Evolutionary conservation across 2,329 filamentous ascomycete genomes (phyloP), one percentile per base, ranked within the genome.

Genomic region (Ophiostoma perfectum): DNA sequence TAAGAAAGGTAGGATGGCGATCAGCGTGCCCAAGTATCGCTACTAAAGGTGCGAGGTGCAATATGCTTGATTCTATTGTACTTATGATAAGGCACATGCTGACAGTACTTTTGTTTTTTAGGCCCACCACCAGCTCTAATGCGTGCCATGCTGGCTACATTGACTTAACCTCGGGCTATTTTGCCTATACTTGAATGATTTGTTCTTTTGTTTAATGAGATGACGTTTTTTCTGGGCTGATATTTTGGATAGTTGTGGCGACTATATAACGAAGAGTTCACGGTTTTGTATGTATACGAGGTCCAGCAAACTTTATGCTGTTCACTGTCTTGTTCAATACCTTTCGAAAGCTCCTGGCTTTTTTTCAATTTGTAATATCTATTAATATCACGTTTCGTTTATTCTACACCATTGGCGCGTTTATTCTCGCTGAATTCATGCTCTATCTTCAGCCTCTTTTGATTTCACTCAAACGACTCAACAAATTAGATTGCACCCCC

Each of bases 1-100:
- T 81, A 90, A 90, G 83, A 95, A 91, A 93, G 93, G 93, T 96
- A 95, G 89, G 90, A 88, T 95, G 87, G 87, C 88, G 83, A 88
- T 93, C 81, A 91, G 90, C 82, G 86, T 91, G 79, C 90, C 90
- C 76, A 87, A 88, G 81, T 84, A 87, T 79, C 86, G 82, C 79
- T 84, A 68, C 16, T 63, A 63, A 80, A 83, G 81, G 81, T 83
- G 80, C 77, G 82, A 78, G 74, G 74, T 72, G 60, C 38, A n/a
- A 38, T 63, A 41, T 42, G 38, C 6, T 39, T n/a, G 4, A n/a
- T 4, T 42, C 12, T 18, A 18, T 18, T 7, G 5, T 39, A 14
- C 6, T 18, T 5, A 42, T 42, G 16, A 27, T 27, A 27, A 27
- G 8, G 5, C 12, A 11, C 27, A 55, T 55, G 14, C 60, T 63